Evolutionary conservation across 2,329 filamentous ascomycete genomes (phyloP).

Genomic region (Botrytis aclada): DNA sequence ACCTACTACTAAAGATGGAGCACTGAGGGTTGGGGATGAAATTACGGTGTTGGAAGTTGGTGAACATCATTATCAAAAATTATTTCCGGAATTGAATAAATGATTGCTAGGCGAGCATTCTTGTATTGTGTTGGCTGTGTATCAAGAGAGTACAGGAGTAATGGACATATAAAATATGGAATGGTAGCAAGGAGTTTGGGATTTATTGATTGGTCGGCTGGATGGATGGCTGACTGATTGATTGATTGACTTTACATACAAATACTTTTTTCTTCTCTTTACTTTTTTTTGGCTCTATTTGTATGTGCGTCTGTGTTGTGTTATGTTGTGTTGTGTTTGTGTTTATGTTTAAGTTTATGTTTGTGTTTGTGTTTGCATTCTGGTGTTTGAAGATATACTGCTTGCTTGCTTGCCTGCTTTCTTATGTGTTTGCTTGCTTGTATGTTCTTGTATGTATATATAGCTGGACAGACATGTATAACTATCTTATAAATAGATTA

Average conservation of each 20-base stretch:
- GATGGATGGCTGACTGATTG: neutral
- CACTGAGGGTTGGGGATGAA: constrained; percentile 21
- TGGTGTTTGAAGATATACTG: neutral
- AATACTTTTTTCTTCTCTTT: neutral
- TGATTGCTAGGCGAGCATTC: neutral
- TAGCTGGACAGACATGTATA: too few species aligned
- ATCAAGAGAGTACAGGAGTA: constrained; percentile 3
- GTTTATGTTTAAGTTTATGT: too few species aligned
- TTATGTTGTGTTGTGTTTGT: too few species aligned
- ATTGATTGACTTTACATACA: constrained; percentile 1
- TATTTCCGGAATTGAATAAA: constrained; percentile 16
- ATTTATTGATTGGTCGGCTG: neutral
- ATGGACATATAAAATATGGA: constrained; percentile 8
- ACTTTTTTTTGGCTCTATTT: neutral
- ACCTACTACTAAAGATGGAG: constrained; percentile 46
- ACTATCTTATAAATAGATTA: too few species aligned
- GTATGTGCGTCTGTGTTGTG: neutral
- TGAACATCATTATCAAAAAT: constrained; percentile 18
- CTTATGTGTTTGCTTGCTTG: too few species aligned
- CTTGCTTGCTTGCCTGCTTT: neutral
- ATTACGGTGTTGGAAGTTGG: constrained; percentile 22
- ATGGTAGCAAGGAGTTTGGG: constrained; percentile 12
- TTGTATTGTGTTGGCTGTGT: neutral
- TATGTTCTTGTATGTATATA: too few species aligned
- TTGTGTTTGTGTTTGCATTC: too few species aligned